Evolutionary conservation across 495 filamentous ascomycete genomes (phyloP).

Genomic region (Elaphomyces granulatus): DNA sequence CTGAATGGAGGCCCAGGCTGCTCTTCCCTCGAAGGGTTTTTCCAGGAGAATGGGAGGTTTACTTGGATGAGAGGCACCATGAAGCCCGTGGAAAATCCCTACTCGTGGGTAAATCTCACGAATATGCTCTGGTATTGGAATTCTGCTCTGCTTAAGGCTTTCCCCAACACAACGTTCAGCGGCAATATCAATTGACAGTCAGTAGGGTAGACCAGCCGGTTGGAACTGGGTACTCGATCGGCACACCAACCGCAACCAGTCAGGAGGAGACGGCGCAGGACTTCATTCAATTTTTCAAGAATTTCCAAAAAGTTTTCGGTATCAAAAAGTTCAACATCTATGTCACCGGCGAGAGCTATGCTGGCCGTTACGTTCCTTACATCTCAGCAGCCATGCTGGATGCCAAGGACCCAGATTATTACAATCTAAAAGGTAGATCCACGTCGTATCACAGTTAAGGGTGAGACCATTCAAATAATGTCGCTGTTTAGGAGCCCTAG

Average conservation of each 20-base stretch:
- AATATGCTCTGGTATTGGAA: constrained; percentile 43
- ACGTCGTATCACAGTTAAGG: no score
- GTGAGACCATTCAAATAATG: no score
- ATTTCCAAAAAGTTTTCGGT: constrained; percentile 53
- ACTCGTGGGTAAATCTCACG: constrained; percentile 52
- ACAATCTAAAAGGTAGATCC: constrained; percentile 40
- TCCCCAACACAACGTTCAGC: neutral
- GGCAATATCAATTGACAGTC: neutral
- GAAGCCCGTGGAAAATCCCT: constrained; percentile 43
- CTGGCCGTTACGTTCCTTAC: constrained; percentile 67
- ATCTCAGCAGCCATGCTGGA: constrained; percentile 63
- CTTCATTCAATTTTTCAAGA: constrained; percentile 57
- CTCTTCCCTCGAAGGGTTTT: constrained; percentile 49
- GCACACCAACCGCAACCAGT: constrained; percentile 42
- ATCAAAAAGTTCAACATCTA: constrained; percentile 51
- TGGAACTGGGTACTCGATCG: constrained; percentile 58
- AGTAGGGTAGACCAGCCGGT: constrained; percentile 54
- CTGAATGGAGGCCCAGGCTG: constrained; percentile 58
- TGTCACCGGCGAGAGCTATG: constrained; percentile 57
- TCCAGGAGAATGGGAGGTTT: constrained; percentile 54
- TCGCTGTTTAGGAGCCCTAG: constrained; percentile 22
- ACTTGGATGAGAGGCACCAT: constrained; percentile 46
- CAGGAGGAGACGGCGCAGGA: constrained; percentile 51
- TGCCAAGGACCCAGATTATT: constrained; percentile 49
- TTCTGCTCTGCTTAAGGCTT: neutral